phyloP scores from a whole-genome alignment of 192 early-diverging fungal species.

The Lobosporangium transversale region DNA sequence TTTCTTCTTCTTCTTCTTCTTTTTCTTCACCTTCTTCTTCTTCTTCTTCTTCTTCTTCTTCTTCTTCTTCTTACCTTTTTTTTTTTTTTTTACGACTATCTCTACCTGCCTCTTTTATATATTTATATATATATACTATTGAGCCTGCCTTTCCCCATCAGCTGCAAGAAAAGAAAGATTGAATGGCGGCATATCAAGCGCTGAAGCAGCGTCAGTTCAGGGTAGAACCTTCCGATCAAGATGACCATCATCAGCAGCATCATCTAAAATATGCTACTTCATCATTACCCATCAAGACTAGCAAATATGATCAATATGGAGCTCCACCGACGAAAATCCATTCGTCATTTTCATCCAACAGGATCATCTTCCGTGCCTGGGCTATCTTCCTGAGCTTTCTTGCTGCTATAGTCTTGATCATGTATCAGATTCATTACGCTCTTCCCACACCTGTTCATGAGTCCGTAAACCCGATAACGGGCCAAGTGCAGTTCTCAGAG shows the following conservation, averaged over 20 bases:
- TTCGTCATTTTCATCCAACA: slow-evolving; percentile 25
- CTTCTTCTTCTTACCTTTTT: neutral
- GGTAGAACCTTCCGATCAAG: neutral
- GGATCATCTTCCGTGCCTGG: slow-evolving; percentile 33
- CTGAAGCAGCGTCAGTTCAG: slow-evolving; percentile 43
- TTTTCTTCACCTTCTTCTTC: neutral
- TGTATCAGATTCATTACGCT: slow-evolving; percentile 27
- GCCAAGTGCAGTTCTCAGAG: slow-evolving; percentile 63
- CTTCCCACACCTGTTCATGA: slow-evolving; percentile 37
- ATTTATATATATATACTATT: no score
- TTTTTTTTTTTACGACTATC: neutral
- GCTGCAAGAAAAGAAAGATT: neutral
- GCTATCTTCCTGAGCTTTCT: slow-evolving; percentile 29
- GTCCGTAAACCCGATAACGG: slow-evolving; percentile 28
- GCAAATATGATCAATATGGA: slow-evolving; percentile 4
- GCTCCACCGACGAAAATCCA: slow-evolving; percentile 23
- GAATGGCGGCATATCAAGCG: slow-evolving; percentile 28
- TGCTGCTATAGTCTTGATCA: slow-evolving; percentile 11
- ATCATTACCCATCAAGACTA: neutral
- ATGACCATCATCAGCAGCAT: no score
- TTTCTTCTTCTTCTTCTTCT: neutral
- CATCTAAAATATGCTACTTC: neutral
- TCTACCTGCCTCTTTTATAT: neutral
- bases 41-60: neutral
- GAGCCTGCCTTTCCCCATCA: no score